Evolutionary conservation across 208 protist species (phyloP), one percentile per base, ranked within the genome.

Genomic region (Leishmania gerbilli): DNA sequence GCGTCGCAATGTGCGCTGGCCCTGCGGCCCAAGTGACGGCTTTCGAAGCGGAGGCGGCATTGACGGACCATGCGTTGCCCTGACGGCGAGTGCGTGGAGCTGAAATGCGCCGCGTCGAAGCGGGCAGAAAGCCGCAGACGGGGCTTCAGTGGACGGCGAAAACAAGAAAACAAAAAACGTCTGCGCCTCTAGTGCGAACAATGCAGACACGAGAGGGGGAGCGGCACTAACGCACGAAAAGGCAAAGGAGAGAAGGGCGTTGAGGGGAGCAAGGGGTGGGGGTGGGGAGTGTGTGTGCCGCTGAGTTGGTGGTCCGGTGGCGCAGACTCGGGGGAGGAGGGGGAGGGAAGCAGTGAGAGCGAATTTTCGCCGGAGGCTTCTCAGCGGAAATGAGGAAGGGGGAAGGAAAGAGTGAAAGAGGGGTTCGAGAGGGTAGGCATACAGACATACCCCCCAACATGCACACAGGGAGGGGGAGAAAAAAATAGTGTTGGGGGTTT

Each of bases 201-300:
- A 37, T 7, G 71, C 40, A n/a, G 71, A 42, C 0, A 7, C 42
- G 40, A 74, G 24, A 34, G 69, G 13, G 69, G 9, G 42, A 69
- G 17, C 71, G 31, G 49, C 79, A 56, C 67, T 45, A 58, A 49
- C 15, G 34, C 40, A 15, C n/a, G 49, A 56, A 77, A 65, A 64
- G 47, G 71, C 67, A 49, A 11, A 76, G 51, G 60, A 27, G 37
- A 79, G 65, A 83, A 68, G 81, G 71, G 51, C 31, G 74, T 34
- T 75, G n/a, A 75, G n/a, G 80, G 17, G 55, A 31, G 15, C 1
- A 42, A 84, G 74, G 62, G 4, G 47, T 34, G 17, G 24, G 24
- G 7, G 17, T n/a, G 34, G 17, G 24, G 24, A 2, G 17, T n/a
- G 34, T 49, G 55, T 55, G 37, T 6, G 53, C 3, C 71, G 47